Evolutionary conservation across 441 rosid species (phyloP).

Genomic region (Metrosideros polymorpha): DNA sequence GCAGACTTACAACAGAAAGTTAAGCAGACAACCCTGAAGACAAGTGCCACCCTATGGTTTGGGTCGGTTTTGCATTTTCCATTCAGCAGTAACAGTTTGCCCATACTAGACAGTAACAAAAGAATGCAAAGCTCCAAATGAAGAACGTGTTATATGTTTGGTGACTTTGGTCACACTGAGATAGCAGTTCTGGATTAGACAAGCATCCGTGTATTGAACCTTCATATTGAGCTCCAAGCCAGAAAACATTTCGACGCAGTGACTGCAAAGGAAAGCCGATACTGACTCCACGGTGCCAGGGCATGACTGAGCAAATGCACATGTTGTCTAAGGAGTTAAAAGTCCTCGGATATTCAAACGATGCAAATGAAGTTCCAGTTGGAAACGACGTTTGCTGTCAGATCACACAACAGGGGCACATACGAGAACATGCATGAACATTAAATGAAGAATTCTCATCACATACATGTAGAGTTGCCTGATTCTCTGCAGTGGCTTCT

Average conservation of each 20-base stretch:
- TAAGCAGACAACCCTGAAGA: neutral
- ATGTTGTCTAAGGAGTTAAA: neutral
- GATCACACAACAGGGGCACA: neutral
- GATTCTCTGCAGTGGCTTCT: conserved; percentile 88
- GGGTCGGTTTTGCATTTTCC: neutral
- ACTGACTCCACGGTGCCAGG: neutral
- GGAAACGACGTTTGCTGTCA: neutral
- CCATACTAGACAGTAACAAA: neutral
- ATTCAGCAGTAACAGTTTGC: neutral
- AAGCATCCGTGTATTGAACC: neutral
- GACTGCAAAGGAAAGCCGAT: neutral
- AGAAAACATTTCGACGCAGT: neutral
- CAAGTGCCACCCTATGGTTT: neutral
- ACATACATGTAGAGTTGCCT: conserved; percentile 64
- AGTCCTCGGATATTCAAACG: neutral
- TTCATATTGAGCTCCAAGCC: neutral
- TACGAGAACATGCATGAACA: neutral
- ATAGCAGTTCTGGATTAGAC: neutral
- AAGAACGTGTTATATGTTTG: neutral
- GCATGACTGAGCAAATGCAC: neutral
- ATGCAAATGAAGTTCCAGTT: neutral
- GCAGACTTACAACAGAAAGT: conserved; percentile 3
- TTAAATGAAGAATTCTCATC: neutral
- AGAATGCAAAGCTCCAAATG: neutral
- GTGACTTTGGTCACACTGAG: neutral